Percentiles rank a stretch among this genome's conserved stretches.
Evolutionary conservation across 805 yeast species (phyloP).

Genomic region (Candida broadrunensis): DNA sequence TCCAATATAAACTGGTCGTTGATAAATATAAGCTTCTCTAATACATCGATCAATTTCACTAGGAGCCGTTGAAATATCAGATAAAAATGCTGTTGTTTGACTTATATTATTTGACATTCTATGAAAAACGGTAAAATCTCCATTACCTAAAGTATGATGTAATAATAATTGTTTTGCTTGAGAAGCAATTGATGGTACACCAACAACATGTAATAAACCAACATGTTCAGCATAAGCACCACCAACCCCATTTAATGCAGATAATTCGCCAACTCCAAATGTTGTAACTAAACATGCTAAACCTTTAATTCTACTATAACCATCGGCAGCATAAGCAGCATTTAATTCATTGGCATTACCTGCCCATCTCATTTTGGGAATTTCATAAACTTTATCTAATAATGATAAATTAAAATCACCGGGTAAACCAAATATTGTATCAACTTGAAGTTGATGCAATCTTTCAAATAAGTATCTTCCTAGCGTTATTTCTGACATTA

Average conservation of each 20-base stretch:
- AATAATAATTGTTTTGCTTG: slow-evolving; percentile 47
- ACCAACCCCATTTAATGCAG: slow-evolving; percentile 82
- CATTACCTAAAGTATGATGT: slow-evolving; percentile 44
- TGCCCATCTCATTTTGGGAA: slow-evolving; percentile 78
- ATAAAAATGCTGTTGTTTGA: slow-evolving; percentile 61
- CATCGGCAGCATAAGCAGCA: slow-evolving; percentile 88
- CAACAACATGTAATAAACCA: slow-evolving; percentile 80
- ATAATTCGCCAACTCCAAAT: slow-evolving; percentile 87
- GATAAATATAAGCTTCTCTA: slow-evolving; percentile 64
- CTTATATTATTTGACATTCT: slow-evolving; percentile 75
- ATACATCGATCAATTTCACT: slow-evolving; percentile 71
- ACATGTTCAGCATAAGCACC: slow-evolving; percentile 91
- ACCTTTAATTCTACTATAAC: slow-evolving; percentile 80
- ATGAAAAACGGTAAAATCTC: slow-evolving; percentile 56
- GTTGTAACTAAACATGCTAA: slow-evolving; percentile 75
- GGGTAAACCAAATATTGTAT: slow-evolving; percentile 76
- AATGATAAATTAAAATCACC: slow-evolving; percentile 78
- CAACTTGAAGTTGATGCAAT: slow-evolving; percentile 66
- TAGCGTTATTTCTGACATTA: slow-evolving; percentile 50
- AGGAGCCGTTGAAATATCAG: slow-evolving; percentile 65
- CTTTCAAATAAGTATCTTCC: slow-evolving; percentile 80
- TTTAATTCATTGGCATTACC: slow-evolving; percentile 90
- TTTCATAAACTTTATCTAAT: slow-evolving; percentile 71
- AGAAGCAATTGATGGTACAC: slow-evolving; percentile 76
- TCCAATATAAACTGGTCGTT: slow-evolving; percentile 81